Base-by-base conservation (phyloP, 352 stramenopile genomes). In the Phytophthora tubulina region DNA sequence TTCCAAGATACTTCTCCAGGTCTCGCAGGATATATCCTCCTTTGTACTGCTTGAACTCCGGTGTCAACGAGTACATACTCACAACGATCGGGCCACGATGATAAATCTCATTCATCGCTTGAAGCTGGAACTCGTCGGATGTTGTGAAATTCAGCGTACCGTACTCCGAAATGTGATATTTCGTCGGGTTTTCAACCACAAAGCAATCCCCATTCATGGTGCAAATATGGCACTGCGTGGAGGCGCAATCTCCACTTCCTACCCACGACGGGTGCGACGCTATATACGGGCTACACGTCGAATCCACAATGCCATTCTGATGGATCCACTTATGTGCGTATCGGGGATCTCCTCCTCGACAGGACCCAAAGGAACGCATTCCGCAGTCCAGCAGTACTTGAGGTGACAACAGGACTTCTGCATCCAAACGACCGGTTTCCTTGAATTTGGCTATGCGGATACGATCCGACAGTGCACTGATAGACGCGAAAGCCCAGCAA, bases 41-140 rank as follows among this genome's bases (percentile, higher is more conserved):
- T 31, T 83, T 89, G 81, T 98, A 98, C 38, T 97, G 82, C 44
- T 67, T 72, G 69, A 89, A 91, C 55, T 93, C 83, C 27, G 58
- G 77, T 10, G 85, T 80, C 38, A 88, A 73, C 57, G 85, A 93
- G 72, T 91, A 93, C 72, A 99, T 97, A 59, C 88, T 96, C 69
- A 96, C 95, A 49, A 97, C 90, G 59, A 99, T 97, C 17, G 95
- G 95, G 4, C 96, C 96, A 66, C 96, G 91, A 35, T 93, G 92
- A 76, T 98, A 99, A 64, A 99, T 98, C 83, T 99, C 97, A 33
- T 97, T 93, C 89, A 98, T 98, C 33, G 82, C 85, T 54, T 93
- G 81, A 14, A 91, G 65, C 50, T 90, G 79, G 54, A 93, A 93
- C 55, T 89, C 83, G 0, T 78, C 51, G 32, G 66, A 70, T 9